Base-by-base conservation (phyloP, 768 basidiomycete species). In the Lenzites betulinus region DNA sequence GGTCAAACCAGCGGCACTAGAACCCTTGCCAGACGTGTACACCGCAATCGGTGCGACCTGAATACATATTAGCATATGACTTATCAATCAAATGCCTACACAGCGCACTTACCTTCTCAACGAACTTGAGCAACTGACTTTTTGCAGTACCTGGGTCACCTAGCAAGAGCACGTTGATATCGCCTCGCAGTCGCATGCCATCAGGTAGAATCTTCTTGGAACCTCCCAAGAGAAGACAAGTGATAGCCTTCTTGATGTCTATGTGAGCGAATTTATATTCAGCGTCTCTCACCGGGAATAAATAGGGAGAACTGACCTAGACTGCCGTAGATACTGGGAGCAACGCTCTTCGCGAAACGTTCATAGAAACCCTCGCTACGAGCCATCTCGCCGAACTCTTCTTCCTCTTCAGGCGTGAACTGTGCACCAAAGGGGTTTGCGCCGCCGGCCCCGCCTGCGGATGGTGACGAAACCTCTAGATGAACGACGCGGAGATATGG, bases 131-230 rank as follows among this genome's bases (percentile, higher is more conserved):
- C 67, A 99, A 78, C 69, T 99, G 97, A 77, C 90, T 93, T 75
- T 99, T 99, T 22, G 97, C 97, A 15, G 97, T 98, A 76, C 97
- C 97, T 8, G 97, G 97, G 73, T 99, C 97, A 73, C 97, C 97
- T 28, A 99, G 83, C 26, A 98, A 76, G 11, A 99, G 77, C 20
- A 99, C 97, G 71, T 99, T 99, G 72, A 99, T 98, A 71, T 99
- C 97, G 12, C 97, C 97, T 71, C 97, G 83, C 42, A 99, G 76
- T 33, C 97, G 83, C 93, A 98, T 95, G 9, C 97, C 95, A 71
- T 99, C 97, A 8, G 97, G 97, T 6, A 99, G 76, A 51, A 97
- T 80, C 75, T 99, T 99, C 78, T 95, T 98, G 20, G 95, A 95
- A 7, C 97, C 97, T 28, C 97, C 97, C 66, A 98, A 94, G 7